These are phyloP conservation scores for Alternaria infectoria DNA, from an alignment of 2,329 filamentous ascomycete genomes.

Conservation along the genomic window DNA sequence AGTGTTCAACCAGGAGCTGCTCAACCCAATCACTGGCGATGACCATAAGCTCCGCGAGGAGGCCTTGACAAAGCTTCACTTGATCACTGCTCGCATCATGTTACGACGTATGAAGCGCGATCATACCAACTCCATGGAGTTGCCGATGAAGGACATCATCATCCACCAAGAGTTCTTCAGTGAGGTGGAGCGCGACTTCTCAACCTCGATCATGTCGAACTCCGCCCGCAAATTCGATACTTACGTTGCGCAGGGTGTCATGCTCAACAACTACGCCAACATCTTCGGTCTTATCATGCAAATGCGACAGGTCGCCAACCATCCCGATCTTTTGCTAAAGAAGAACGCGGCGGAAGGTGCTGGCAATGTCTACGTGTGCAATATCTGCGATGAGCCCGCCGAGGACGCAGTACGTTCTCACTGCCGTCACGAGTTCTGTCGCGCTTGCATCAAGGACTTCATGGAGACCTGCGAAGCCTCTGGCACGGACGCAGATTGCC, in stretches of 20 bases:
- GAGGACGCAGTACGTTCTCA: conserved; percentile 92
- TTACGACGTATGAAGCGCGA: conserved; percentile 92
- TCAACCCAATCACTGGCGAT: conserved; percentile 72
- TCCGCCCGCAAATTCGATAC: conserved; percentile 90
- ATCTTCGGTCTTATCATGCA: conserved; percentile 99
- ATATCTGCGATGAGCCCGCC: conserved; percentile 94
- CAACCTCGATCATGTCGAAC: conserved; percentile 92
- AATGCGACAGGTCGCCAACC: conserved; percentile 97
- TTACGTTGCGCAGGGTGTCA: conserved; percentile 90
- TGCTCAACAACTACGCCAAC: conserved; percentile 90
- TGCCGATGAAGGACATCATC: conserved; percentile 91
- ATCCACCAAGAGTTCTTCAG: conserved; percentile 96
- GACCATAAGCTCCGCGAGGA: conserved; percentile 63
- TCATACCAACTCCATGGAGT: conserved; percentile 91
- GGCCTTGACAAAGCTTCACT: conserved; percentile 80
- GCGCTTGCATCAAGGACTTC: conserved; percentile 79
- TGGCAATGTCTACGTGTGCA: conserved; percentile 89
- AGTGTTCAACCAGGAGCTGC: conserved; percentile 91
- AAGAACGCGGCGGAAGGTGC: conserved; percentile 79
- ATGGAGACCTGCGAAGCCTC: conserved; percentile 75
- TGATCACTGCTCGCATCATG: conserved; percentile 95
- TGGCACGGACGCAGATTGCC: conserved; percentile 71
- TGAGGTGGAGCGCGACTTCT: conserved; percentile 94
- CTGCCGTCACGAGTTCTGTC: conserved; percentile 93
- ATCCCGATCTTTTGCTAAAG: conserved; percentile 91